A percentile compares a stretch with the other conserved stretches of the same genome.
Conservation (phyloP, 2,329 filamentous ascomycete genomes). For the Fusarium begoniae region DNA sequence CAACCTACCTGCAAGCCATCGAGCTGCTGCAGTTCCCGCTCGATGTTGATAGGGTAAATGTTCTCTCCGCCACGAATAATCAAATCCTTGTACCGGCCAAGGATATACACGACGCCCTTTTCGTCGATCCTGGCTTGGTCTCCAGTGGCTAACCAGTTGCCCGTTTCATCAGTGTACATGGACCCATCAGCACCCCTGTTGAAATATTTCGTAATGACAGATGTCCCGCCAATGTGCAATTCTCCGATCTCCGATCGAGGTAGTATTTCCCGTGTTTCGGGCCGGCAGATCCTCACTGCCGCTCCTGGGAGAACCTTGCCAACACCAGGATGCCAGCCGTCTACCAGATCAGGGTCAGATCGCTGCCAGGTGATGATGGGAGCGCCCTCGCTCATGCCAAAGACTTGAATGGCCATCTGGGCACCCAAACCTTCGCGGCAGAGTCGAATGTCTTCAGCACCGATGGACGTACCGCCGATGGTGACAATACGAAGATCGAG, state of each 20-base stretch:
- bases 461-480: conserved; percentile 48
- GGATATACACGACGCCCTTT: conserved; percentile 50
- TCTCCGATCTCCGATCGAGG: conserved; percentile 49
- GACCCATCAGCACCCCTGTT: conserved; percentile 35
- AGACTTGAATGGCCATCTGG: conserved; percentile 48
- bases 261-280: conserved; percentile 43
- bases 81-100: conserved; percentile 56
- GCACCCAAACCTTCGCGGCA: conserved; percentile 47
- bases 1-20: conserved; percentile 43
- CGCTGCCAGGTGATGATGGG: conserved; percentile 53
- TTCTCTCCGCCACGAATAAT: conserved; percentile 58
- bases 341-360: conserved; percentile 42
- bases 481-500: conserved; percentile 47
- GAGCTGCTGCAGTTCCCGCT: conserved; percentile 48
- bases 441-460: conserved; percentile 44
- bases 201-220: conserved; percentile 50
- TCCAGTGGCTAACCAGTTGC: conserved; percentile 52
- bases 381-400: conserved; percentile 58
- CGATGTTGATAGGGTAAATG: conserved; percentile 51
- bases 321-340: conserved; percentile 51
- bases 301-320: conserved; percentile 54
- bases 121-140: conserved; percentile 53
- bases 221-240: conserved; percentile 51
- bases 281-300: conserved; percentile 50
- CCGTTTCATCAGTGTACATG: conserved; percentile 49